Evolutionary conservation across 1,284 basidiomycete genomes (phyloP), one percentile per base, ranked within the genome.

Genomic region (Fomitiporia mediterranea): DNA sequence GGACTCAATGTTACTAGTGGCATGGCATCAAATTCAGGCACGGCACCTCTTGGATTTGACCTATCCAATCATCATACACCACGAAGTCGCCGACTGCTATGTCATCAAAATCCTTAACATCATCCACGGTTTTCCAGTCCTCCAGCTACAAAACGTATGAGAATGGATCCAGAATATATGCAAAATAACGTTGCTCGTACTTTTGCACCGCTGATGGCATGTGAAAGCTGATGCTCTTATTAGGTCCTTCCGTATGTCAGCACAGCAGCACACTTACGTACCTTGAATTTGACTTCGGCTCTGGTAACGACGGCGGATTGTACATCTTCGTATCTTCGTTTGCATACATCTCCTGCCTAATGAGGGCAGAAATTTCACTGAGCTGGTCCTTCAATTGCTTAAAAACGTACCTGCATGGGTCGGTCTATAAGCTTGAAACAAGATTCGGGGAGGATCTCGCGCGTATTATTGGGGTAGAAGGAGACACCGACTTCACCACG

Each of bases 401-500:
- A n/a, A n/a, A n/a, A n/a, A n/a, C n/a, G n/a, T 42, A 53, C 52
- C 61, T 89, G 82, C 64, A 96, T 86, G 39, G 79, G 80, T 53
- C 94, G 86, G 70, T 94, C 90, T 53, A 91, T 73, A 9, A 96
- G 81, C n/a, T 72, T 72, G 58, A 91, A 77, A 7, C 84, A 76
- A 9, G 81, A 76, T 67, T 92, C 90, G 4, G 74, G 75, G 13
- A 91, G 73, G 61, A 95, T 91, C 65, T 88, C 81, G 58, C 87
- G 80, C 57, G 73, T 68, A 56, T 80, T 74, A 42, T 71, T 74
- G 2, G 78, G 75, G 42, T 86, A 75, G 69, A 86, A 89, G 37
- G 86, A 84, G 35, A 94, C 83, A 44, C 89, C 90, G 38, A 94
- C 86, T 76, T 95, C 91, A 50, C 89, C 89, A 54, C 81, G 82